Percentiles rank a stretch among this genome's conserved stretches.
Evolutionary conservation across 2,329 filamentous ascomycete species (phyloP).

Genomic region (Alternaria brassicicola): DNA sequence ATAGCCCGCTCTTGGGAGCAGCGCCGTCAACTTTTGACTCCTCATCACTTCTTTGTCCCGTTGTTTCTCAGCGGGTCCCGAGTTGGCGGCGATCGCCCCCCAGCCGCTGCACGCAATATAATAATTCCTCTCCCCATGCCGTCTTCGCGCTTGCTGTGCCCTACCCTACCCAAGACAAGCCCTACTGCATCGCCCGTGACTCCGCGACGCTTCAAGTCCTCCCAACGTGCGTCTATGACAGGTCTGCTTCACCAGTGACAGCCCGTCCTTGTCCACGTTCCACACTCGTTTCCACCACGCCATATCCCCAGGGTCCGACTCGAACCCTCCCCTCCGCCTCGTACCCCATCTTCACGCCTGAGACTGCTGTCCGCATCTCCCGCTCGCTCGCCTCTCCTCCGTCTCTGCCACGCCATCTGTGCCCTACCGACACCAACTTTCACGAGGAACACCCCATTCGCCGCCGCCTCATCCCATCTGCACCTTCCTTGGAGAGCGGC

Average conservation of each 20-base stretch:
- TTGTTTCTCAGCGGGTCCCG: conserved; percentile 34
- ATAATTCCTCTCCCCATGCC: conserved; percentile 27
- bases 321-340: conserved; percentile 29
- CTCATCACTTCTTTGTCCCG: conserved; percentile 25
- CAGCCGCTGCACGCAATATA: conserved; percentile 40
- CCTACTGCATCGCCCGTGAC: conserved; percentile 34
- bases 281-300: conserved; percentile 43
- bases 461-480: conserved; percentile 12
- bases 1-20: conserved; percentile 22
- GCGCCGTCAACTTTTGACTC: conserved; percentile 19
- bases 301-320: conserved; percentile 20
- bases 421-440: background rate
- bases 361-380: conserved; percentile 13
- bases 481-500: conserved; percentile 5
- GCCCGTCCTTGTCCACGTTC: conserved; percentile 33
- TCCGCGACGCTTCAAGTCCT: conserved; percentile 13
- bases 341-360: conserved; percentile 24
- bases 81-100: conserved; percentile 25
- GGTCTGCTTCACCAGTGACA: conserved; percentile 41
- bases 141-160: conserved; percentile 17
- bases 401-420: conserved; percentile 19
- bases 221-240: conserved; percentile 5
- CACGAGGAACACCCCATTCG: background rate
- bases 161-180: conserved; percentile 21
- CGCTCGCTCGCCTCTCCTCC: conserved; percentile 22